A percentile compares a stretch with the other conserved stretches of the same genome.
phyloP scores from a whole-genome alignment of 176 grass and related monocot genomes.

The Cenchrus purpureus region DNA sequence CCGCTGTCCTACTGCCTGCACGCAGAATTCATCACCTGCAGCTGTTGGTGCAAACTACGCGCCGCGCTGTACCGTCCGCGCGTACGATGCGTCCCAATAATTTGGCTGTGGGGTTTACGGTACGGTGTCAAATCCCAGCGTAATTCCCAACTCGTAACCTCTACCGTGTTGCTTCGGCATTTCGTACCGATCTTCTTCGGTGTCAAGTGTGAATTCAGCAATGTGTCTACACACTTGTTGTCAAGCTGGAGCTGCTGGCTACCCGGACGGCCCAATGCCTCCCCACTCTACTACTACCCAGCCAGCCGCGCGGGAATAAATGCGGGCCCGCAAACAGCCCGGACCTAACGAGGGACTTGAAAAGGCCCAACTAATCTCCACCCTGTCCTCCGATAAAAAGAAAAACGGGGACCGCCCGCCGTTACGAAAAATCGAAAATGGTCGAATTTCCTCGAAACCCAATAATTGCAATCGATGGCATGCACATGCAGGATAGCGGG shows the following conservation, averaged over 20 bases:
- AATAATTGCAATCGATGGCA: not conserved
- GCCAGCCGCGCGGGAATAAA: slow-evolving; percentile 14
- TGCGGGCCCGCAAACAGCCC: not conserved
- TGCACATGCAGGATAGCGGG: not conserved
- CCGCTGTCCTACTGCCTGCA: not conserved
- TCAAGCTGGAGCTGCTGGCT: not conserved
- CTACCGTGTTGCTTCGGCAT: not conserved
- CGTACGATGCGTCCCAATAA: not conserved
- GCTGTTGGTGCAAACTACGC: not conserved
- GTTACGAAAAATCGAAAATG: no score
- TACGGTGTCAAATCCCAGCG: not conserved
- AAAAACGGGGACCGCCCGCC: not conserved
- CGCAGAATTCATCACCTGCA: not conserved
- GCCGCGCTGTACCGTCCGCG: not conserved
- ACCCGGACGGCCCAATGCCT: not conserved
- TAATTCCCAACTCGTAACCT: not conserved
- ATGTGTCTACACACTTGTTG: not conserved
- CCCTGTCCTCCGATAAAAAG: not conserved
- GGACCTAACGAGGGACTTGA: not conserved
- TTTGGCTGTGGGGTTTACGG: not conserved
- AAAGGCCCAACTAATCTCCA: slow-evolving; percentile 20
- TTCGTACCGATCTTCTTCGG: not conserved
- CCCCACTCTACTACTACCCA: no score
- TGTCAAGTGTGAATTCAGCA: not conserved
- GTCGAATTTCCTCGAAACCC: not conserved